A percentile compares a stretch with the other conserved stretches of the same genome.
phyloP scores from a whole-genome alignment of 2,329 filamentous ascomycete species.

The Colletotrichum destructivum region DNA sequence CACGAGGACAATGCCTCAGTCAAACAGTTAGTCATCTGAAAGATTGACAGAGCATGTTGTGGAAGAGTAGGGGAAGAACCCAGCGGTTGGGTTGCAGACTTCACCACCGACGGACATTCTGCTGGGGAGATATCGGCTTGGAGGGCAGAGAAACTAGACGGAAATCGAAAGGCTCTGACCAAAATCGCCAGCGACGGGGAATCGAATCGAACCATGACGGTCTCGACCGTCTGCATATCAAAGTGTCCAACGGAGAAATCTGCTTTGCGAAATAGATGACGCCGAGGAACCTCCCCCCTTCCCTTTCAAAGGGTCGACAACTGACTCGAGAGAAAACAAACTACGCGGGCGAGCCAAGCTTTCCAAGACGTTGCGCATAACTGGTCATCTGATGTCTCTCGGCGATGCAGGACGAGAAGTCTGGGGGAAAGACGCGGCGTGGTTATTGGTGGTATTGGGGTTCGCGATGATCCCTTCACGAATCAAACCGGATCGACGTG shows the following conservation, averaged over 20 bases:
- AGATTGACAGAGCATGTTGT: too few species aligned
- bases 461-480: background rate
- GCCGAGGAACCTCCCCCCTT: background rate
- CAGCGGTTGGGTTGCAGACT: too few species aligned
- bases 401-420: background rate
- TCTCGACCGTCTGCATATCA: too few species aligned
- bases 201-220: background rate
- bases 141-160: too few species aligned
- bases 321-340: constrained; percentile 10
- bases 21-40: too few species aligned
- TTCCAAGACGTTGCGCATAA: background rate
- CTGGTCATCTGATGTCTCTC: constrained; percentile 15
- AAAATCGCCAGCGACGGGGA: background rate
- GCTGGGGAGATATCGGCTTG: too few species aligned
- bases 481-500: background rate
- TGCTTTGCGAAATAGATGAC: constrained; percentile 1
- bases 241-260: constrained; percentile 18
- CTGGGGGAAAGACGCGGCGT: background rate
- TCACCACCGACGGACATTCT: too few species aligned
- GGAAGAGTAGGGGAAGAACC: too few species aligned
- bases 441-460: background rate
- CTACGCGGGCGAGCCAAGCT: background rate
- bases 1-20: too few species aligned
- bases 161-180: too few species aligned
- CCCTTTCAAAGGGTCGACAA: background rate